phyloP scores from a whole-genome alignment of 2,329 filamentous ascomycete species.

The Stemphylium lycopersici region DNA sequence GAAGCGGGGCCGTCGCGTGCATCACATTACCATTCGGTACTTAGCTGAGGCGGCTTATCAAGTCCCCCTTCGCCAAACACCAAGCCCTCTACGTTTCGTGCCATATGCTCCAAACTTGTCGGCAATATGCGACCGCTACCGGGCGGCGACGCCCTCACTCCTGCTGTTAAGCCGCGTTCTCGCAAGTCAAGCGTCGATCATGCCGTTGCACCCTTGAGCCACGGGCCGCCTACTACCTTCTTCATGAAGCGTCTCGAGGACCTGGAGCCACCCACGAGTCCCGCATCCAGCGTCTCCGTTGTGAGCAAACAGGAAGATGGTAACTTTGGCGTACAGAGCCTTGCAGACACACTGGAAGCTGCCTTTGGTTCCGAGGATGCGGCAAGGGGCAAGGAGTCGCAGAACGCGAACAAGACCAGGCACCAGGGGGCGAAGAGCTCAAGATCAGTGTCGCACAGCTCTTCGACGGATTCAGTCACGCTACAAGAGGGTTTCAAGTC shows the following conservation, averaged over 20 bases:
- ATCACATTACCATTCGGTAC: conserved; percentile 16
- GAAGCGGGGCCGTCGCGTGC: conserved; percentile 21
- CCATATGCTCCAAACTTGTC: conserved; percentile 12
- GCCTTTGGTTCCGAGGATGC: conserved; percentile 44
- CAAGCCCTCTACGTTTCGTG: neutral
- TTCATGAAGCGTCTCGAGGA: conserved; percentile 63
- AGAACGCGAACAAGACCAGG: conserved; percentile 32
- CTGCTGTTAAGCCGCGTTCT: conserved; percentile 39
- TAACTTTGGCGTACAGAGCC: conserved; percentile 63
- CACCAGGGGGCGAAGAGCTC: conserved; percentile 39
- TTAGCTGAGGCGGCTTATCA: conserved; percentile 11
- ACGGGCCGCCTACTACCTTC: conserved; percentile 63
- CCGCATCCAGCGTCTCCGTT: conserved; percentile 23
- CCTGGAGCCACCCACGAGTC: conserved; percentile 50
- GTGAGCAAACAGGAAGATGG: conserved; percentile 46
- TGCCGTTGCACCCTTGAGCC: conserved; percentile 33
- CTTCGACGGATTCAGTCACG: conserved; percentile 23
- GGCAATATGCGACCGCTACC: conserved; percentile 42
- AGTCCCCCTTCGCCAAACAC: conserved; percentile 4
- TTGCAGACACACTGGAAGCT: conserved; percentile 59
- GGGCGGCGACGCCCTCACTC: conserved; percentile 45
- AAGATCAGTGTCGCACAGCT: conserved; percentile 30
- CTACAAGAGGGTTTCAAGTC: conserved; percentile 27
- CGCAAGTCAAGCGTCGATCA: conserved; percentile 49
- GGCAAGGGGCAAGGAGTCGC: conserved; percentile 30